These are phyloP conservation scores for Coemansia sp. DNA, from an alignment of 192 early-diverging fungal species.

Conservation along the genomic window DNA sequence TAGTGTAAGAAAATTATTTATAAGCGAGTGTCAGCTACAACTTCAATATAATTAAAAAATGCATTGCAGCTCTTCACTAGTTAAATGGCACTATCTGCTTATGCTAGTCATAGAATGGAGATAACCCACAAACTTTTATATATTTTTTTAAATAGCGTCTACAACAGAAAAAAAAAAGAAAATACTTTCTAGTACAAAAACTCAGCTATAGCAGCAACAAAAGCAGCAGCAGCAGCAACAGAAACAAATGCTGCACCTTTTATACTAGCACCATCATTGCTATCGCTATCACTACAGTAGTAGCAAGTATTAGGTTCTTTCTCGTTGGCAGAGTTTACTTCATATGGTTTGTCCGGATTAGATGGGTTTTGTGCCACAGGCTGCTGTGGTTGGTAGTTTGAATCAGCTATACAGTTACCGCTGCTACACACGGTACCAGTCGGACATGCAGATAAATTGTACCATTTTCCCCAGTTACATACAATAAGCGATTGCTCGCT, in stretches of 20 bases:
- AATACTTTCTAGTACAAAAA: neutral
- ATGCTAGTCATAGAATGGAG: too few relatives aligned
- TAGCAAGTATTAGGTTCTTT: too few relatives aligned
- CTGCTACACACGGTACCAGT: neutral
- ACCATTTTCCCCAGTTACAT: conserved; percentile 3
- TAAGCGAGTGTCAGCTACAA: too few relatives aligned
- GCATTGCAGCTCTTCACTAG: too few relatives aligned
- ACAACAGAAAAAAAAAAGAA: too few relatives aligned
- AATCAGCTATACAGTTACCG: neutral
- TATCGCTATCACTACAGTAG: neutral
- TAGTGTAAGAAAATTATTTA: too few relatives aligned
- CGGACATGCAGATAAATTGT: neutral
- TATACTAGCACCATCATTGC: neutral
- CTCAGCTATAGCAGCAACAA: neutral
- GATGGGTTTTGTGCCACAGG: neutral
- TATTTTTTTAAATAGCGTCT: too few relatives aligned
- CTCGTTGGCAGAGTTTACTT: neutral
- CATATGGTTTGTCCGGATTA: neutral
- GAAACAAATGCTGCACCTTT: neutral
- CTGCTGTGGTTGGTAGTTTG: neutral
- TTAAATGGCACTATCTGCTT: too few relatives aligned
- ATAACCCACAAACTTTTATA: too few relatives aligned
- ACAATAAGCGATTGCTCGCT: neutral
- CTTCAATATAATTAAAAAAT: too few relatives aligned
- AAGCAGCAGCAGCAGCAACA: neutral